Base-by-base conservation (phyloP, 2,329 filamentous ascomycete species). In the Pseudocercospora fuligena region DNA sequence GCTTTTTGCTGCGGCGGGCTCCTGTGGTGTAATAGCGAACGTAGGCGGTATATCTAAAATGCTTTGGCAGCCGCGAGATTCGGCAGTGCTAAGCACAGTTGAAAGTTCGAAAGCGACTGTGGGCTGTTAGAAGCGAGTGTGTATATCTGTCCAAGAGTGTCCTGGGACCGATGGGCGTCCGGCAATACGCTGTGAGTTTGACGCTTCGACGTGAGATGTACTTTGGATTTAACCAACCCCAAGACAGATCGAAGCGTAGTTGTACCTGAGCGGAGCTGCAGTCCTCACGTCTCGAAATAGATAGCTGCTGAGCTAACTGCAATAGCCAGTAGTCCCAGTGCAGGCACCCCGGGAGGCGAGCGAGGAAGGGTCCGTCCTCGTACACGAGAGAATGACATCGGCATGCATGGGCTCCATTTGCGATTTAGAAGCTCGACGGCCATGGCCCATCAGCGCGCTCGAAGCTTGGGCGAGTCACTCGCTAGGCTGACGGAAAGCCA, bases 221-320 rank as follows among this genome's bases (percentile, higher is more conserved):
- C 29, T 40, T 40, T 56, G 33, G 46, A 23, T 61, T 51, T 51
- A 23, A 29, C 31, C 57, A 63, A 33, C 14, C 59, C 61, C 27
- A 46, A 40, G 59, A 47, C 36, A 61, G 65, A 66, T 65, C 49
- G 59, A 60, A 57, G 65, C 62, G 63, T 68, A 58, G 66, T 71
- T 63, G 61, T 66, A 63, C 65, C 67, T 70, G 63, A 66, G 62
- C 59, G 53, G 60, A 56, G 60, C 47, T 67, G 70, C 67, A 67
- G 61, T 53, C 31, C 63, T 58, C 36, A 63, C 31, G 53, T 63
- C 66, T 66, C 46, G 66, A 68, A 68, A 68, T 68, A 67, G 65
- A 64, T 58, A 33, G 58, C 51, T 54, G 64, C 25, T 27, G 61
- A n/a, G 47, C 62, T 61, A 61, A 58, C 56, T 43, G 19, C 31